Evolutionary conservation across 768 basidiomycete genomes (phyloP).

Genomic region (Lactarius pseudohatsudake): DNA sequence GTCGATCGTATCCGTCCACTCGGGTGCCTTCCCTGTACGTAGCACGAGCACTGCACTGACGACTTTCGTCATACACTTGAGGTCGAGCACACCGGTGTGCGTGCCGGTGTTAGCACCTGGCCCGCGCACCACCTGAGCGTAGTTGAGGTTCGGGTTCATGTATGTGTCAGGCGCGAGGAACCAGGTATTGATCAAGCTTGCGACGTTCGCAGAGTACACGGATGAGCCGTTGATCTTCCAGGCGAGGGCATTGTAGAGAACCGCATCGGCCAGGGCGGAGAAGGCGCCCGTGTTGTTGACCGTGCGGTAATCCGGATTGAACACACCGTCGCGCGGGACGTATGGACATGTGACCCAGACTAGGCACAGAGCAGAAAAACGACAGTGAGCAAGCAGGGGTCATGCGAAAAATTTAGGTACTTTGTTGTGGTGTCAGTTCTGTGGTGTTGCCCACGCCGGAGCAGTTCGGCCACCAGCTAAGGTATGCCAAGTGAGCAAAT

Average conservation of each 20-base stretch:
- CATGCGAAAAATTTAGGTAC: constrained; percentile 18
- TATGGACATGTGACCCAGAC: constrained; percentile 36
- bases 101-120: constrained; percentile 5
- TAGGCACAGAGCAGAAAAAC: neutral
- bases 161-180: constrained; percentile 35
- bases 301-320: constrained; percentile 36
- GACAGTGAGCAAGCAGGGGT: neutral
- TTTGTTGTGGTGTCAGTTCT: constrained; percentile 33
- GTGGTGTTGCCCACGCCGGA: constrained; percentile 35
- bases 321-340: constrained; percentile 35
- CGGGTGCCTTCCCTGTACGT: constrained; percentile 28
- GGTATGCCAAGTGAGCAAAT: neutral
- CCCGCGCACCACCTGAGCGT: constrained; percentile 28
- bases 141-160: constrained; percentile 36
- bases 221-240: constrained; percentile 35
- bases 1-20: constrained; percentile 33
- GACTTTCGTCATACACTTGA: constrained; percentile 34
- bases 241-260: constrained; percentile 37
- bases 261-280: constrained; percentile 34
- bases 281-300: constrained; percentile 36
- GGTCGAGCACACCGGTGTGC: constrained; percentile 27
- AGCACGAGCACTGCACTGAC: constrained; percentile 33
- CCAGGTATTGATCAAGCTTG: constrained; percentile 35
- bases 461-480: constrained; percentile 35
- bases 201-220: constrained; percentile 32